Conservation (phyloP, 2,329 filamentous ascomycete species). For the Fusarium tuaranense region DNA sequence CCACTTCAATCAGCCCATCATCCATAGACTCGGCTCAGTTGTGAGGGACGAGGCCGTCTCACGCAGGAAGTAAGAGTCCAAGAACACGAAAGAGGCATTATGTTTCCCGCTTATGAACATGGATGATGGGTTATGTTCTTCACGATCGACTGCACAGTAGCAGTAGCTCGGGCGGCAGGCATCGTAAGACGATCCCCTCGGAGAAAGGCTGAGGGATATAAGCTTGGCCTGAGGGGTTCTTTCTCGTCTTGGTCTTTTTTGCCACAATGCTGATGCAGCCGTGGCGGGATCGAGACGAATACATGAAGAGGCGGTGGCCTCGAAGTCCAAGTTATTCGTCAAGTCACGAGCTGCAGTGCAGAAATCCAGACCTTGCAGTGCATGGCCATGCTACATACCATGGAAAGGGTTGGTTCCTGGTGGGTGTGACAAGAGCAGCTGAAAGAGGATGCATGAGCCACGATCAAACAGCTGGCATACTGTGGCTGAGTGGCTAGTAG, state of each 20-base stretch:
- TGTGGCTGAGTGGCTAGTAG: neutral
- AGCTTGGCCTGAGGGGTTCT: neutral
- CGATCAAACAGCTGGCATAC: neutral
- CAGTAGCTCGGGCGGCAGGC: neutral
- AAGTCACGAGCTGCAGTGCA: neutral
- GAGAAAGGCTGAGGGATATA: neutral
- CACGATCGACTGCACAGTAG: conserved; percentile 2
- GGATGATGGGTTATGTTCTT: neutral
- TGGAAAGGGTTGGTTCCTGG: neutral
- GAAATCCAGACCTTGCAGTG: conserved; percentile 3
- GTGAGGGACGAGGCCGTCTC: conserved; percentile 1
- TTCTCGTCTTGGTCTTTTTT: conserved; percentile 3
- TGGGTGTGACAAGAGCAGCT: conserved; percentile 31
- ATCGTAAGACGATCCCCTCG: conserved; percentile 1
- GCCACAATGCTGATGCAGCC: conserved; percentile 31
- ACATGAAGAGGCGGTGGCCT: conserved; percentile 1
- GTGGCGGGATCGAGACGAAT: conserved; percentile 17
- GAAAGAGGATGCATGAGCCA: conserved; percentile 26
- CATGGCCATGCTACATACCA: neutral
- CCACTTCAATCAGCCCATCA: conserved; percentile 9
- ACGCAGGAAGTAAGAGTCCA: neutral
- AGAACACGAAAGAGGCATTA: conserved; percentile 16
- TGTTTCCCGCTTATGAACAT: conserved; percentile 5
- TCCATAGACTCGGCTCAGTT: neutral
- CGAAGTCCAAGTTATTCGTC: conserved; percentile 11